Base-by-base conservation (phyloP, 169 alveolate species). In the Plasmodium reichenowi region DNA sequence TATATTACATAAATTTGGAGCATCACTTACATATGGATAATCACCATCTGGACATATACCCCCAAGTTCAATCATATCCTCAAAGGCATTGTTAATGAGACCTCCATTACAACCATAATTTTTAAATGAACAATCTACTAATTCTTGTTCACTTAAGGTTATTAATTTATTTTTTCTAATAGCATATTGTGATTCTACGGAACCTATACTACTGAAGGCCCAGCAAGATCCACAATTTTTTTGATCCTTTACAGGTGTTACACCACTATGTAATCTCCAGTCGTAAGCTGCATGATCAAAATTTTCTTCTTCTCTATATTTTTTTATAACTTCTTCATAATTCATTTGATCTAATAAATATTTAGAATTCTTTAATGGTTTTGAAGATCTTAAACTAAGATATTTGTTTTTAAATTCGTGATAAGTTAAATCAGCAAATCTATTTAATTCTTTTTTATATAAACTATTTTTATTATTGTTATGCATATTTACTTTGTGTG, bases 71-170 rank as follows among this genome's bases (percentile, higher is more conserved):
- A 74, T 64, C 47, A 94, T 94, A 76, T 96, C 97, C 2, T 92
- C 67, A 93, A 93, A 95, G 15, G 98, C 97, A 13, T 78, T 38
- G 74, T 80, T 93, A 87, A 92, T 89, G 26, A 86, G 74, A 47
- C 99, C 99, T 17, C 98, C 98, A 63, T 87, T 52, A 89, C 97
- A 94, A 48, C 98, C 98, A n/a, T 47, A 60, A 60, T 88, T 54
- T 47, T 74, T 52, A 5, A 29, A 72, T 38, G 95, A 93, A 66
- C 99, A 96, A 76, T 94, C 97, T n/a, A 97, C 93, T 20, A 97
- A 85, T 93, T 97, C 96, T 88, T 97, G 98, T 76, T 88, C 98
- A 54, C 98, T 96, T 50, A 96, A 75, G 1, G 26, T 17, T 20
- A 87, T 68, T 5, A 24, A 58, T 47, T 26, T 15, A 47, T 88